Percentiles rank a stretch among this genome's conserved stretches.
phyloP scores from a whole-genome alignment of 2,329 filamentous ascomycete species.

The Xylogone sp. region DNA sequence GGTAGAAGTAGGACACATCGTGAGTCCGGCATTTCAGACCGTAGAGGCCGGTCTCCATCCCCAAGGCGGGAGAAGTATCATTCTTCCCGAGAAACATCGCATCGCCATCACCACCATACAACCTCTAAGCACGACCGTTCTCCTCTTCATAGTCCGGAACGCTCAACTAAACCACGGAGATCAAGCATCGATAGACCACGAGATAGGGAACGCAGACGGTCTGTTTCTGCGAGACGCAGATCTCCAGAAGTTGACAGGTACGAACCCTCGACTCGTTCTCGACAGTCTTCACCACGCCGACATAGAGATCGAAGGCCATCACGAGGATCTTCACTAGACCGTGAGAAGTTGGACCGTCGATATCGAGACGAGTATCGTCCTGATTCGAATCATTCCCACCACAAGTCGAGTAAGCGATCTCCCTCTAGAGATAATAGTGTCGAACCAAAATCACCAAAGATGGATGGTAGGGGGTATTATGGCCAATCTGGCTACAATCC shows the following conservation, averaged over 20 bases:
- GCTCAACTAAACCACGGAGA: constrained; percentile 14
- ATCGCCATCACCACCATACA: constrained; percentile 7
- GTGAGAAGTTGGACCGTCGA: constrained; percentile 15
- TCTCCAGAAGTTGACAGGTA: constrained; percentile 24
- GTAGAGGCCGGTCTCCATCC: constrained; percentile 24
- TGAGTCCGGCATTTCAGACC: constrained; percentile 20
- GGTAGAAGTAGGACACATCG: constrained; percentile 19
- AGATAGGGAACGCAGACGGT: constrained; percentile 17
- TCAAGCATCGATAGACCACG: constrained; percentile 16
- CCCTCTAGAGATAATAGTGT: constrained; percentile 32
- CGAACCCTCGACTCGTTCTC: constrained; percentile 21
- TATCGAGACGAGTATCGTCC: constrained; percentile 24
- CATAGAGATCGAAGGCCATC: constrained; percentile 17
- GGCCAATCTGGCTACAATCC: constrained; percentile 30
- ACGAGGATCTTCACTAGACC: constrained; percentile 19
- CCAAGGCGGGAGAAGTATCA: constrained; percentile 13
- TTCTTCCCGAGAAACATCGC: constrained; percentile 15
- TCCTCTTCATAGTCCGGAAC: constrained; percentile 8
- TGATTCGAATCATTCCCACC: constrained; percentile 5
- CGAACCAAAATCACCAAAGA: constrained; percentile 30
- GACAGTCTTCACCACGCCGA: constrained; percentile 24
- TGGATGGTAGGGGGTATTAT: constrained; percentile 30
- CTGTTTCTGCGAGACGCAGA: constrained; percentile 14
- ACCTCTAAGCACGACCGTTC: constrained; percentile 15
- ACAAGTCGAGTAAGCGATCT: constrained; percentile 3